Evolutionary conservation across 805 yeast genomes (phyloP).

Genomic region (Zygosaccharomyces gambellarensis): DNA sequence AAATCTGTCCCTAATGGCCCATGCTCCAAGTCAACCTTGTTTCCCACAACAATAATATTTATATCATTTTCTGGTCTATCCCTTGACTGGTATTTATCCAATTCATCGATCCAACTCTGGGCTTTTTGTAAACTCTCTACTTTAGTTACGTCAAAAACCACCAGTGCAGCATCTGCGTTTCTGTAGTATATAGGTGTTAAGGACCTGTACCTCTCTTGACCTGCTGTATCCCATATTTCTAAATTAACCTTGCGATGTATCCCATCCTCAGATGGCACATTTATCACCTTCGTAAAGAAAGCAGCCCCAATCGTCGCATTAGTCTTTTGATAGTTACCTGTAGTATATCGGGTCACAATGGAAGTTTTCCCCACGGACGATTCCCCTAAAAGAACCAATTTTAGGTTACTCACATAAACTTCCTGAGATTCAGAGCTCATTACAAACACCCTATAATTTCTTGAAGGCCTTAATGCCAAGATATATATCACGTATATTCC

Average conservation of each 20-base stretch:
- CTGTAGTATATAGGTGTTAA: slow-evolving; percentile 81
- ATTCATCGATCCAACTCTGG: slow-evolving; percentile 71
- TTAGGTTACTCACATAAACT: slow-evolving; percentile 30
- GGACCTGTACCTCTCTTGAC: slow-evolving; percentile 74
- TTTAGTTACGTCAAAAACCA: slow-evolving; percentile 72
- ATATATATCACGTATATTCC: neutral
- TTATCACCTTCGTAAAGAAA: slow-evolving; percentile 63
- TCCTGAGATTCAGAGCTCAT: slow-evolving; percentile 4
- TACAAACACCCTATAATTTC: neutral
- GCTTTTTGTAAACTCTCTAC: slow-evolving; percentile 62
- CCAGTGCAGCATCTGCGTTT: slow-evolving; percentile 73
- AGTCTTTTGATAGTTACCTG: slow-evolving; percentile 67
- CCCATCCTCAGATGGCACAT: slow-evolving; percentile 39
- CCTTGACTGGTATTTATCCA: slow-evolving; percentile 38
- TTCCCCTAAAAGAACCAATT: slow-evolving; percentile 59
- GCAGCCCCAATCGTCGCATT: slow-evolving; percentile 88
- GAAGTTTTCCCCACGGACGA: slow-evolving; percentile 69
- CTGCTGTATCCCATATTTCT: slow-evolving; percentile 86
- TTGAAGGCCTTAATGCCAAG: neutral
- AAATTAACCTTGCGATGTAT: slow-evolving; percentile 52
- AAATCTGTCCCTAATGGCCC: slow-evolving; percentile 40
- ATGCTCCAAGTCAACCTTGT: slow-evolving; percentile 56
- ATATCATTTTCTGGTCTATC: slow-evolving; percentile 59
- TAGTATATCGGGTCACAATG: slow-evolving; percentile 63
- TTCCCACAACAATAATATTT: slow-evolving; percentile 70